Conservation (phyloP, 164 flowering plant genomes). For the Pachysandra terminalis region DNA sequence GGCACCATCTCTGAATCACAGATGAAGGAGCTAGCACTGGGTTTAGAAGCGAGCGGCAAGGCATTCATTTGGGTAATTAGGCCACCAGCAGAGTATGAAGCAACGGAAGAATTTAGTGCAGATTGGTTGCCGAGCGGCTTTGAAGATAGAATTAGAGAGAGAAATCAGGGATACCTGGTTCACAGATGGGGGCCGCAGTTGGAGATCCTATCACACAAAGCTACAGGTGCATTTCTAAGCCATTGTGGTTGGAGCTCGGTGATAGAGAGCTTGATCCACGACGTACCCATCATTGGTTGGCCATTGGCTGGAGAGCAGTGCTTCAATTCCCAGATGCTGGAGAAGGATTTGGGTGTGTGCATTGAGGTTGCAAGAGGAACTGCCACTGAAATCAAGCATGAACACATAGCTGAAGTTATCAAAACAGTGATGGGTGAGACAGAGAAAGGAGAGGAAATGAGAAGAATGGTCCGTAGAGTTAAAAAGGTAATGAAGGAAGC, state of each 20-base stretch:
- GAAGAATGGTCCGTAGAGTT: slow-evolving; percentile 9
- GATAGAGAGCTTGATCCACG: slow-evolving; percentile 23
- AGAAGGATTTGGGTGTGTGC: slow-evolving; percentile 19
- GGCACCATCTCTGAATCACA: slow-evolving; percentile 10
- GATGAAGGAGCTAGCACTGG: slow-evolving; percentile 26
- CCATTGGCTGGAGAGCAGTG: slow-evolving; percentile 21
- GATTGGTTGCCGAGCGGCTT: slow-evolving; percentile 27
- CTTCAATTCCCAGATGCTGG: slow-evolving; percentile 21
- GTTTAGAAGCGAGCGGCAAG: slow-evolving; percentile 18
- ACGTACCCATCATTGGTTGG: slow-evolving; percentile 21
- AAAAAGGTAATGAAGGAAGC: slow-evolving; percentile 15
- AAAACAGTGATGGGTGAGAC: slow-evolving; percentile 6
- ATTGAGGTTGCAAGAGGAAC: slow-evolving; percentile 23
- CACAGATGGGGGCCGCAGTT: slow-evolving; percentile 24
- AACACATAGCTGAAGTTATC: background rate
- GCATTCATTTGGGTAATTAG: slow-evolving; percentile 23
- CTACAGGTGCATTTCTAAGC: slow-evolving; percentile 22
- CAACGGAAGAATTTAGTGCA: slow-evolving; percentile 1
- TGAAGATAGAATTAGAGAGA: slow-evolving; percentile 14
- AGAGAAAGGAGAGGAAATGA: slow-evolving; percentile 18
- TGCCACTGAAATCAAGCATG: too few species aligned
- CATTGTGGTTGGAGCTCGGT: slow-evolving; percentile 33
- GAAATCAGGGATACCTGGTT: slow-evolving; percentile 18
- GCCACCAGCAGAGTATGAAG: slow-evolving; percentile 15
- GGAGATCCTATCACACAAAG: slow-evolving; percentile 16